These are phyloP conservation scores for Pythium brachiatum DNA, from an alignment of 352 stramenopile species.

Conservation along the genomic window DNA sequence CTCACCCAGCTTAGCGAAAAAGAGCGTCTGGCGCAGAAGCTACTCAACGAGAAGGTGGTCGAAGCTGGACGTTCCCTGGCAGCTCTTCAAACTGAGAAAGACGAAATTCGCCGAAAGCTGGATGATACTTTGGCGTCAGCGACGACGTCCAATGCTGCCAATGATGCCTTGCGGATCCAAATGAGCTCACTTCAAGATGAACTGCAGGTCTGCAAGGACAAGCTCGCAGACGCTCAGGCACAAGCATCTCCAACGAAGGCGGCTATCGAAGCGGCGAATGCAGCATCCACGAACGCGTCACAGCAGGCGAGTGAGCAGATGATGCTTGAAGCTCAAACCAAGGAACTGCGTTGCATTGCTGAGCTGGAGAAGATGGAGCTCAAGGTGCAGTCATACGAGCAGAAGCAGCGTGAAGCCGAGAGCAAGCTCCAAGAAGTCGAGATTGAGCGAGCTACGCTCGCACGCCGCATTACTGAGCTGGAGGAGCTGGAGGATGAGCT, in stretches of 20 bases:
- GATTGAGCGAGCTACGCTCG: conserved; percentile 32
- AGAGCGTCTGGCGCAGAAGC: conserved; percentile 38
- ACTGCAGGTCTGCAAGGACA: conserved; percentile 35
- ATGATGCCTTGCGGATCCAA: conserved; percentile 35
- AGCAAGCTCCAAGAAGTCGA: conserved; percentile 33
- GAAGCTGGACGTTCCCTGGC: conserved; percentile 33
- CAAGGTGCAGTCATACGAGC: conserved; percentile 48
- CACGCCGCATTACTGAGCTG: conserved; percentile 47
- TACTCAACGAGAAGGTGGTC: conserved; percentile 37
- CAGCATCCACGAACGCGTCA: conserved; percentile 8
- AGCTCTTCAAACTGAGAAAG: conserved; percentile 37
- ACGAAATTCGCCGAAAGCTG: conserved; percentile 39
- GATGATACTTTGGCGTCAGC: conserved; percentile 37
- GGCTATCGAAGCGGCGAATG: conserved; percentile 9
- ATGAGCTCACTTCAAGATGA: conserved; percentile 36
- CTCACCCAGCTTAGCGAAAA: conserved; percentile 45
- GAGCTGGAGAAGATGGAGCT: conserved; percentile 74
- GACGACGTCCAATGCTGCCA: conserved; percentile 30
- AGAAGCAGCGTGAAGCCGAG: conserved; percentile 37
- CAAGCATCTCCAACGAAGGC: conserved; percentile 18
- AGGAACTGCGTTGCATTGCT: conserved; percentile 61
- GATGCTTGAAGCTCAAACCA: conserved; percentile 67
- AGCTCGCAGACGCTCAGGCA: conserved; percentile 31
- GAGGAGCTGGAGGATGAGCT: conserved; percentile 79
- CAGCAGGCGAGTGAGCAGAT: conserved; percentile 45